Base-by-base conservation (phyloP, 305 asterid genomes). In the Solanum hybrid region DNA sequence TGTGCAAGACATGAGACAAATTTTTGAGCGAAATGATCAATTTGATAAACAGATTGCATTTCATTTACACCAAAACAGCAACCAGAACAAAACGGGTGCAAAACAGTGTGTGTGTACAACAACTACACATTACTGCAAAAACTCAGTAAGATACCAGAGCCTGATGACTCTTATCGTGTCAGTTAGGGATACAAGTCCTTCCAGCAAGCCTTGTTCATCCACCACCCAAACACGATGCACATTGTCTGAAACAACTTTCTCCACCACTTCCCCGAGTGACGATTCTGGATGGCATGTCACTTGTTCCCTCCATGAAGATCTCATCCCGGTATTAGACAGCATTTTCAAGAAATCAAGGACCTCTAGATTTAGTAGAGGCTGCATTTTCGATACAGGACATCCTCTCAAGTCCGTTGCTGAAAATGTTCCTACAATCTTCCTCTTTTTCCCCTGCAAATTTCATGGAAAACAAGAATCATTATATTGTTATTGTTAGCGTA, bases 141-240 rank as follows among this genome's bases (percentile, higher is more conserved):
- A 88, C 87, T 92, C 94, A 0, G 95, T 90, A 2, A 97, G 86
- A 91, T 95, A 89, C 93, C 96, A 94, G 27, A 24, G 93, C 31
- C 98, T 94, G 17, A 89, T 88, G 17, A 88, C 94, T 80, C 95
- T 86, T 2, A 94, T 92, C 75, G 95, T 89, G 89, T 97, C 99
- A 7, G 98, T 95, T 1, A 96, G 93, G 2, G 99, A 95, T 32
- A 96, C 82, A 10, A 97, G 86, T 10, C 99, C 99, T 0, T 86
- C 91, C 34, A 97, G 96, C 90, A 91, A 72, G 7, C 97, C 98
- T 9, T 38, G 86, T 19, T 90, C 92, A 13, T 94, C 93, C 7
- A 94, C 93, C 2, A 97, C 98, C 98, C 99, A 97, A 19, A 93
- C 95, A 1, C 99, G 94, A 89, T 96, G 98, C 27, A 96, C 98